Evolutionary conservation across 2,329 filamentous ascomycete species (phyloP), one percentile per base, ranked within the genome.

Genomic region (Fusarium solani-melongenae): DNA sequence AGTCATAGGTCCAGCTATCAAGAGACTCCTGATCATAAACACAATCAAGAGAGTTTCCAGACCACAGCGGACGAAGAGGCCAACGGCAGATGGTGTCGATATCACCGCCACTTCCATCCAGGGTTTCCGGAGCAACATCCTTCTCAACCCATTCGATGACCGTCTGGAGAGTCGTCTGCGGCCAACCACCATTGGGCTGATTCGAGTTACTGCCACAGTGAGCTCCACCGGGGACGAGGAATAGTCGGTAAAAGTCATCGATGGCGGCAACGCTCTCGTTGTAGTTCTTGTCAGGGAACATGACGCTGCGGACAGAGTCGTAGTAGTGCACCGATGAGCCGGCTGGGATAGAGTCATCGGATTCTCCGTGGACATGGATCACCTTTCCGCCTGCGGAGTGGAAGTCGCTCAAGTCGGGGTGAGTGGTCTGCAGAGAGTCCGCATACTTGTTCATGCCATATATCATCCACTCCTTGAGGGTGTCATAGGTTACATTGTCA

Each of bases 131-230:
- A 49, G 33, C 63, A 56, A 72, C 64, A 10, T 79, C 92, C 70
- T 92, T 93, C 72, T 88, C 88, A 12, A 94, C 84, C 76, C 87
- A 93, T 76, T 93, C 90, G 77, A 94, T 93, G 20, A 91, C 90
- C 3, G 91, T 93, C 3, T 91, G 89, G 79, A 93, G 90, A 46
- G 93, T 91, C 6, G 90, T 90, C 70, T 90, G 85, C 0, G 84
- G 85, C 74, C 82, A 87, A 0, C 83, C 82, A 0, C 83, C 84
- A 0, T 46, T 36, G 8, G 85, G 84, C 79, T 87, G 84, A 1
- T 84, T 78, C 6, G 78, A 66, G 79, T 88, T 89, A 36, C 80
- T 76, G 0, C 82, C 79, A 71, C 88, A 90, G 79, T 89, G 88
- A 1, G 81, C 87, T 0, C 85, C 88, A 27, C 88, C 88, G 0